Conservation (phyloP, 2,329 filamentous ascomycete species). For the Xylariaceae sp. region DNA sequence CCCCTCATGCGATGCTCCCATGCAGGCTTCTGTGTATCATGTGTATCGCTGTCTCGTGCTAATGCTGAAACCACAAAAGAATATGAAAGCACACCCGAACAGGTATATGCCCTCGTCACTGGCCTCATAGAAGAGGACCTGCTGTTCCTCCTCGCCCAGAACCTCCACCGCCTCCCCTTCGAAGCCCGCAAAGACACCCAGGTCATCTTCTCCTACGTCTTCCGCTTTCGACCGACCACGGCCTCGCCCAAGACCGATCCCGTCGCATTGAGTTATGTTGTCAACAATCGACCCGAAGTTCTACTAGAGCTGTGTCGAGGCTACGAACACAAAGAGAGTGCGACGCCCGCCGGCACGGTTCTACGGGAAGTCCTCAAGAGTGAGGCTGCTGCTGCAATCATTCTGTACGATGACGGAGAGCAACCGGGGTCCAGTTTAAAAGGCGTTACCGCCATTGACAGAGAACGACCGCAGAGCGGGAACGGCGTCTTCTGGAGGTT, state of each 20-base stretch:
- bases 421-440: constrained; percentile 69
- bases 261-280: constrained; percentile 82
- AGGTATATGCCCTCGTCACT: constrained; percentile 81
- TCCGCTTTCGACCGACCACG: constrained; percentile 77
- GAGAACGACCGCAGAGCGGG: constrained; percentile 71
- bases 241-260: constrained; percentile 70
- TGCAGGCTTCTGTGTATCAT: no score
- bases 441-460: constrained; percentile 74
- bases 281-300: constrained; percentile 81
- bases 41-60: not conserved
- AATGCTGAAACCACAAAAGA: constrained; percentile 51
- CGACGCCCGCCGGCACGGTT: constrained; percentile 86
- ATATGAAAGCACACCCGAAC: constrained; percentile 79
- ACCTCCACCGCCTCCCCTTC: constrained; percentile 84
- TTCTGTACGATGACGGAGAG: constrained; percentile 86
- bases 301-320: constrained; percentile 85
- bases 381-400: constrained; percentile 84
- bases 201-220: constrained; percentile 91
- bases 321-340: constrained; percentile 87
- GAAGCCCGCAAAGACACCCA: constrained; percentile 95
- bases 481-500: constrained; percentile 93
- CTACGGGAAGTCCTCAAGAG: constrained; percentile 85
- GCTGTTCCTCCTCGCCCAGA: constrained; percentile 76
- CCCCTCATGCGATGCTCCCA: no score
- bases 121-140: constrained; percentile 87